Evolutionary conservation across 495 filamentous ascomycete species (phyloP).

Genomic region (Lepidopterella palustris): DNA sequence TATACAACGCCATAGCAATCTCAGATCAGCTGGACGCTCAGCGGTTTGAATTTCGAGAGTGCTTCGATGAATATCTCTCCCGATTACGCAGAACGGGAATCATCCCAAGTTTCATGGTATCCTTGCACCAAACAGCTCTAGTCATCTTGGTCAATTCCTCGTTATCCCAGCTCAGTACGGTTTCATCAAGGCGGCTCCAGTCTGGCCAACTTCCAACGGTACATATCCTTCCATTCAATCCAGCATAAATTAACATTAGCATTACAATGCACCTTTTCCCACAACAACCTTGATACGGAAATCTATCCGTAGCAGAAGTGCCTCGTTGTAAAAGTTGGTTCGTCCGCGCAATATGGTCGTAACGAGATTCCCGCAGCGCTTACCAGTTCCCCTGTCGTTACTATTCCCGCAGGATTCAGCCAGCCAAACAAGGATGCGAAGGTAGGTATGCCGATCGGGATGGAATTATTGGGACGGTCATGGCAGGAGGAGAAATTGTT

Average conservation of each 20-base stretch:
- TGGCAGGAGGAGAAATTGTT: conserved; percentile 51
- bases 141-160: conserved; percentile 42
- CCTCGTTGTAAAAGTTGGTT: conserved; percentile 53
- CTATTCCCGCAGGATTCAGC: conserved; percentile 50
- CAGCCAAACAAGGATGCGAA: conserved; percentile 42
- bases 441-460: conserved; percentile 53
- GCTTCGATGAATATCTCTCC: conserved; percentile 46
- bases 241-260: conserved; percentile 39
- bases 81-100: conserved; percentile 41
- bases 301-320: conserved; percentile 63
- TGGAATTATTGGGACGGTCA: conserved; percentile 55
- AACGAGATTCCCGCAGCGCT: conserved; percentile 62
- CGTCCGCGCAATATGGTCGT: conserved; percentile 48
- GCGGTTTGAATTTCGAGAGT: conserved; percentile 49
- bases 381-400: conserved; percentile 57
- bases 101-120: conserved; percentile 25
- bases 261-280: conserved; percentile 44
- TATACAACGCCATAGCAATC: conserved; percentile 48
- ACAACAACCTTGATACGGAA: conserved; percentile 48
- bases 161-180: conserved; percentile 51
- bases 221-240: neutral
- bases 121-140: conserved; percentile 3
- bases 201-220: conserved; percentile 38
- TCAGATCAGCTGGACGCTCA: conserved; percentile 48
- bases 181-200: conserved; percentile 43